A percentile compares a stretch with the other conserved stretches of the same genome.
Conservation (phyloP, 225 moss, liverwort and hornwort species). For the Sphagnum contortum region DNA sequence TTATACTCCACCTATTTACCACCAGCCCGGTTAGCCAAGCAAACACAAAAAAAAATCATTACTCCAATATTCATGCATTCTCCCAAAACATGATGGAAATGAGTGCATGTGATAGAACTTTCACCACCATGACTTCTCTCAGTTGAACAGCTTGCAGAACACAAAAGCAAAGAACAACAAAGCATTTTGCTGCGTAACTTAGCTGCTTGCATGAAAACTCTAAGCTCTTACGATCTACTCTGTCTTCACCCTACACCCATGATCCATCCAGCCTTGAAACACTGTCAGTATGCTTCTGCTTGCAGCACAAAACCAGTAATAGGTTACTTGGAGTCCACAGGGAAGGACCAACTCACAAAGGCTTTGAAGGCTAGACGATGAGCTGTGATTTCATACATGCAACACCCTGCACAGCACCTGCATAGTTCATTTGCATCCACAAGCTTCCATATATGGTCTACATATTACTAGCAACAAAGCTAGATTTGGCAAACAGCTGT, state of each 20-base stretch:
- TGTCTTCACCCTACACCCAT: constrained; percentile 59
- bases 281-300: neutral
- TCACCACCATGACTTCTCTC: no score
- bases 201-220: constrained; percentile 81
- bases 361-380: constrained; percentile 59
- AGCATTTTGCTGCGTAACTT: constrained; percentile 59
- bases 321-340: no score
- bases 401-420: constrained; percentile 27
- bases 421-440: no score
- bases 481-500: no score
- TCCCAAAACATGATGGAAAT: no score
- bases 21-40: constrained; percentile 24
- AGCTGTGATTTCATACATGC: constrained; percentile 58
- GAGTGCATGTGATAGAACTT: no score
- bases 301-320: neutral
- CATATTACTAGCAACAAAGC: no score
- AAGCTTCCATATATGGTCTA: no score
- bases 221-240: constrained; percentile 68
- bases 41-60: neutral
- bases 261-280: neutral
- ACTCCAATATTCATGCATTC: no score
- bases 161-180: no score
- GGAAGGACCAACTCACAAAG: constrained; percentile 25
- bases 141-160: neutral
- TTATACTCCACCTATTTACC: constrained; percentile 78